Base-by-base conservation (phyloP, 169 alveolate species). In the Plasmodium malariae region DNA sequence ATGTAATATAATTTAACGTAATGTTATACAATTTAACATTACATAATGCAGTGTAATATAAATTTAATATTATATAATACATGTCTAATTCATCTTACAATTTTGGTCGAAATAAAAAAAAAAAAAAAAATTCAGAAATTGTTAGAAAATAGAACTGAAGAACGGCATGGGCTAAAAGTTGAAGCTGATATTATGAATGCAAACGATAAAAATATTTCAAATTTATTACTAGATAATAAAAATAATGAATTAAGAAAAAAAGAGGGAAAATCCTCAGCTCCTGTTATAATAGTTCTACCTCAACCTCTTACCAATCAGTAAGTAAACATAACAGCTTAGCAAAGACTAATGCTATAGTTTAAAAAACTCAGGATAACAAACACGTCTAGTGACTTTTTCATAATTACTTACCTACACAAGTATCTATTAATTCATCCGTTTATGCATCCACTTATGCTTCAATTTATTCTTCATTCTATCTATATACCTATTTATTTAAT, bases 171-270 rank as follows among this genome's bases (percentile, higher is more conserved):
- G 12, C 26, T 76, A 43, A 45, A 76, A 43, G 26, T 37, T 19
- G 49, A 76, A 62, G 43, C 76, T 9, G 89, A 76, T 45, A 62
- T 76, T 62, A 43, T 76, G 26, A 63, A 76, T 76, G 78, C 78
- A 65, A 76, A 76, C 37, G 89, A 76, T 36, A 78, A 76, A 43
- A 76, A 60, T 63, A 78, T 76, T 45, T 63, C 63, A 62, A 76
- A 76, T 62, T 60, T 76, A 67, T 19, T 76, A 30, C 51, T 76
- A 43, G 63, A 36, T 54, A 45, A 37, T n/a, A 55, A 76, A 54
- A 28, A 60, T 43, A 17, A 62, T 26, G 65, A 7, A 21, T 40
- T 43, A 74, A 17, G 21, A 49, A 36, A 9, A 21, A 32, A 67
- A 6, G 37, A 62, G 43, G 43, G 37, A 69, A 62, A 62, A 54